Evolutionary conservation across 441 rosid genomes (phyloP).

Genomic region (Gossypium schwendimanii): DNA sequence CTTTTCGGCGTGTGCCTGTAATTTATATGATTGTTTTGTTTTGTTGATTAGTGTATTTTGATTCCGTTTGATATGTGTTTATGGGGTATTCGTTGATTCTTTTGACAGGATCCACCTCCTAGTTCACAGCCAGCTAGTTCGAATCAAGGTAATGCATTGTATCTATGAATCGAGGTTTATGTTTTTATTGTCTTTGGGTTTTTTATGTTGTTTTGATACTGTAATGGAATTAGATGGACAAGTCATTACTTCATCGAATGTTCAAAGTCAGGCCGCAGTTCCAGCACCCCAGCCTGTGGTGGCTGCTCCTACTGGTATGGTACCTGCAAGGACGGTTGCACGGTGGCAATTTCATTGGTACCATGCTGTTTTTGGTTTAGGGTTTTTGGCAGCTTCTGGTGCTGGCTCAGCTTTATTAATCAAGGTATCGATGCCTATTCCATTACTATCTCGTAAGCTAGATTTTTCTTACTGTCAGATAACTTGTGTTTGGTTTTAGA

Average conservation of each 20-base stretch:
- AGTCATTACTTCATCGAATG: constrained; percentile 37
- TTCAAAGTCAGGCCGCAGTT: constrained; percentile 44
- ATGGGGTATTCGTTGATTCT: neutral
- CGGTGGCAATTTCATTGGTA: constrained; percentile 58
- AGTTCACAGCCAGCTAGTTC: constrained; percentile 48
- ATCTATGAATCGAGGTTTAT: neutral
- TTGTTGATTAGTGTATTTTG: neutral
- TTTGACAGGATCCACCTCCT: constrained; percentile 69
- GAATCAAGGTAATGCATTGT: constrained; percentile 46
- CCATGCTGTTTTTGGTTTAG: constrained; percentile 71
- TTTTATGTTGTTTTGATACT: constrained; percentile 18
- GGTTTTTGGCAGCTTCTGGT: constrained; percentile 75
- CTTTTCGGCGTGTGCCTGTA: constrained; percentile 88
- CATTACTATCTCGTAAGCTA: neutral
- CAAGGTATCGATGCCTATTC: constrained; percentile 44
- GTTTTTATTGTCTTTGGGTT: constrained; percentile 2
- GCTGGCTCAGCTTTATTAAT: constrained; percentile 71
- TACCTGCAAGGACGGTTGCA: constrained; percentile 31
- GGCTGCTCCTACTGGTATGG: constrained; percentile 40
- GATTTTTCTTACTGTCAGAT: neutral
- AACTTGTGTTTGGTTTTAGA: constrained; percentile 45
- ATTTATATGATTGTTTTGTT: constrained; percentile 13
- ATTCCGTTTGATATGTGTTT: constrained; percentile 6
- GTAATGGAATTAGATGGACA: constrained; percentile 38
- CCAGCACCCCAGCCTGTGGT: constrained; percentile 53